Base-by-base conservation (phyloP, 495 filamentous ascomycete genomes). In the Penicillium paxilli region DNA sequence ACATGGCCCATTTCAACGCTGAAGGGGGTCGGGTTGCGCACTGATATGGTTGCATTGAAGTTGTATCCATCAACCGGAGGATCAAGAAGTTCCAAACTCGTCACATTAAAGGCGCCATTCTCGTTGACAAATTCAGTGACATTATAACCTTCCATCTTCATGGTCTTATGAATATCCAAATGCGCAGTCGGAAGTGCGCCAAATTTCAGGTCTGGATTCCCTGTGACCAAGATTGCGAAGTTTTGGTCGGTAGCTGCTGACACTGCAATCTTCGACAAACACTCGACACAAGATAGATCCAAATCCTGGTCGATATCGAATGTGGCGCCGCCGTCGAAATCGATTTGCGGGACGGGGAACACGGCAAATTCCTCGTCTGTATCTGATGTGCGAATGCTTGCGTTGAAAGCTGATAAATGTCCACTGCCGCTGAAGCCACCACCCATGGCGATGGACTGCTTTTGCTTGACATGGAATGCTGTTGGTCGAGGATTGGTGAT, bases 231-330 rank as follows among this genome's bases (percentile, higher is more conserved):
- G 5, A 69, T 41, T 0, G 49, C 42, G 30, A 66, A 56, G n/a
- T 49, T 61, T n/a, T 64, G 28, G 30, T 63, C 63, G 10, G 63
- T 54, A n/a, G 54, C 65, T 1, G 61, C 61, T 5, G 45, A 26
- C n/a, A 51, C 38, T 11, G 61, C 63, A 42, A 71, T 24, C 11
- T 58, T 12, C 6, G 65, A 63, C 24, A 71, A 23, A 44, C 68
- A 71, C 1, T 64, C 64, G 2, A 68, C 55, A 44, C 68, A 71
- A 3, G 61, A 54, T 8, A 71, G 17, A 5, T 66, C 49, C 37
- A 71, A 21, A 48, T 68, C 65, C 16, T 68, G 65, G 30, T 71
- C 61, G 14, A 71, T 65, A 0, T 63, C 42, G 0, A 71, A 16
- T 9, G 20, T 33, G 3, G 55, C 57, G 4, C 54, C 51, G 10